A percentile compares a stretch with the other conserved stretches of the same genome.
Conservation (phyloP, 495 filamentous ascomycete genomes). For the Trichocladium uniseriatum region DNA sequence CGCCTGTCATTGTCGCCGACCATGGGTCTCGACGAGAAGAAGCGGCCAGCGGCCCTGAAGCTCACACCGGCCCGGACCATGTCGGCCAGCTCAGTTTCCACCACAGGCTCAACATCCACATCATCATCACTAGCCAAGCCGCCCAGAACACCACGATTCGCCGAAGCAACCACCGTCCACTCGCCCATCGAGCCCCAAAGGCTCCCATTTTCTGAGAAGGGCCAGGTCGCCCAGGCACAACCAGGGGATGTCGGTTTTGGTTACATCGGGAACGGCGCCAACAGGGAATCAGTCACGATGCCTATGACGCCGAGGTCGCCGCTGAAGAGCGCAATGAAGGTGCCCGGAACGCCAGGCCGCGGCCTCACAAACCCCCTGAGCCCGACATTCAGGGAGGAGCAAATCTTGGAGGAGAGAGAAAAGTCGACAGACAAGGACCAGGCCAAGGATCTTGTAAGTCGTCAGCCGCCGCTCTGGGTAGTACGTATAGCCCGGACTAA, state of each 20-base stretch:
- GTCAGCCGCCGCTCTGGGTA: background rate
- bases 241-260: constrained; percentile 86
- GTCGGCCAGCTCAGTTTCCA: constrained; percentile 46
- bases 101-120: constrained; percentile 44
- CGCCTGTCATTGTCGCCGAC: constrained; percentile 16
- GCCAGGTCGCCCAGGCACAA: constrained; percentile 52
- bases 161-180: constrained; percentile 79
- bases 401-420: constrained; percentile 73
- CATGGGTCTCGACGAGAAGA: constrained; percentile 36
- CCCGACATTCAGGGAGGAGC: constrained; percentile 81
- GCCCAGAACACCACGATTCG: constrained; percentile 76
- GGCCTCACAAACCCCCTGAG: constrained; percentile 60
- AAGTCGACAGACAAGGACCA: constrained; percentile 70
- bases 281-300: constrained; percentile 38
- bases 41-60: constrained; percentile 42
- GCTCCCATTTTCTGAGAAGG: constrained; percentile 59
- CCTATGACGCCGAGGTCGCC: constrained; percentile 62
- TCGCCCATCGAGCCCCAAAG: constrained; percentile 62
- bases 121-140: constrained; percentile 56
- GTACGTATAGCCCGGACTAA: constrained; percentile 22
- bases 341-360: constrained; percentile 67
- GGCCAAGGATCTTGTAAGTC: constrained; percentile 71
- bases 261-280: constrained; percentile 60
- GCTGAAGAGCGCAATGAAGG: constrained; percentile 76
- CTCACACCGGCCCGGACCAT: constrained; percentile 37